Evolutionary conservation across 495 filamentous ascomycete species (phyloP).

Genomic region (Penicillium paradoxum): DNA sequence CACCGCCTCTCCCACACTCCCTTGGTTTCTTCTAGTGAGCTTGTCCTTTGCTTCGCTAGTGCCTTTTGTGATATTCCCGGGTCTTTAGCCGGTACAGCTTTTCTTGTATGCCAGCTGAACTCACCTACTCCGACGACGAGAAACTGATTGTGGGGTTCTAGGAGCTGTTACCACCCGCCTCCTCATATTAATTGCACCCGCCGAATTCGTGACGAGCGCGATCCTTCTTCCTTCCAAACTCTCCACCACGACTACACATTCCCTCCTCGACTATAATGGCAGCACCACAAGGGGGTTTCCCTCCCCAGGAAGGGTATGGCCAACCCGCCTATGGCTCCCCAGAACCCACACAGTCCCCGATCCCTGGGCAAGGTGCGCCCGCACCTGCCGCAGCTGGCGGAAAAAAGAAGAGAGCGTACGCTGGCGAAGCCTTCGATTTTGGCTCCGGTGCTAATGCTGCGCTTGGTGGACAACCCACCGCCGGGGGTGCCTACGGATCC

Average conservation of each 20-base stretch:
- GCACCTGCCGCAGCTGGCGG: slow-evolving; percentile 42
- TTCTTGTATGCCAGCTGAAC: not conserved
- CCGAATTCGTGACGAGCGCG: slow-evolving; percentile 8
- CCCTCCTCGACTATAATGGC: slow-evolving; percentile 37
- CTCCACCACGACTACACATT: slow-evolving; percentile 5
- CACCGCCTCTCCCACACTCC: slow-evolving; percentile 24
- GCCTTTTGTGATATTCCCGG: not conserved
- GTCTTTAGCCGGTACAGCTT: not conserved
- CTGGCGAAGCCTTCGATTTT: slow-evolving; percentile 90
- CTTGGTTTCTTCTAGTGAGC: slow-evolving; percentile 9
- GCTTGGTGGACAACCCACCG: slow-evolving; percentile 52
- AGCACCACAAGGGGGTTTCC: slow-evolving; percentile 62
- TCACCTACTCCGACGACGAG: slow-evolving; percentile 6
- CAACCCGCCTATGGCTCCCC: slow-evolving; percentile 45
- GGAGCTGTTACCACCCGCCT: slow-evolving; percentile 27
- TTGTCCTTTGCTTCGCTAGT: slow-evolving; percentile 2
- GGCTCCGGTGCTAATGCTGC: slow-evolving; percentile 83
- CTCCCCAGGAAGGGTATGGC: slow-evolving; percentile 48
- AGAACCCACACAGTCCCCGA: slow-evolving; percentile 31
- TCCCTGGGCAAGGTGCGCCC: slow-evolving; percentile 24
- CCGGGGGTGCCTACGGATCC: slow-evolving; percentile 51
- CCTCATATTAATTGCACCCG: slow-evolving; percentile 16
- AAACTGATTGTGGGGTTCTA: slow-evolving; percentile 28
- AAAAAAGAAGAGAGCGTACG: slow-evolving; percentile 89
- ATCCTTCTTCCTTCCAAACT: slow-evolving; percentile 2